Evolutionary conservation across 23 red algal species (phyloP).

Genomic region (Cyanidioschyzon merolae): DNA sequence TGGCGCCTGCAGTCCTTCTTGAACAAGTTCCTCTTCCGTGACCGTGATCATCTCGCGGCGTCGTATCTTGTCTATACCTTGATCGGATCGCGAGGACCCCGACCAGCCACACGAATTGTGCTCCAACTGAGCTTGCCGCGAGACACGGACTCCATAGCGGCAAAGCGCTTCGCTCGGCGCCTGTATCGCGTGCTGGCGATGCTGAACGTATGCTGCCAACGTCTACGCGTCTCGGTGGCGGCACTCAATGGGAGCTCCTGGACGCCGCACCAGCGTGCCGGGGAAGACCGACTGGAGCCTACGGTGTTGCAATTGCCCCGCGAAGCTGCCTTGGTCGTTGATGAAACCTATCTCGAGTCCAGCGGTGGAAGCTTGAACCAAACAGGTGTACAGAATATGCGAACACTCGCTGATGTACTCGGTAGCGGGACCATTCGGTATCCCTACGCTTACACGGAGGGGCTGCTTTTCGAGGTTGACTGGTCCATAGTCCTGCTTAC

Average conservation of each 20-base stretch:
- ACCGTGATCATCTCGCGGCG: neutral
- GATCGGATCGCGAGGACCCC: neutral
- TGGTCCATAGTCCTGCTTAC: neutral
- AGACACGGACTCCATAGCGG: neutral
- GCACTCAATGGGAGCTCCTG: neutral
- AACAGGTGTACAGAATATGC: neutral
- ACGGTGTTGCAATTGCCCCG: neutral
- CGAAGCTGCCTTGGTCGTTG: neutral
- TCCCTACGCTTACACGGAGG: neutral
- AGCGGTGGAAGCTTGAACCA: neutral
- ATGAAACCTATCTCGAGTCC: neutral
- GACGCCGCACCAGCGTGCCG: neutral
- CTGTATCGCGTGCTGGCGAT: neutral
- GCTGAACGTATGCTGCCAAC: neutral
- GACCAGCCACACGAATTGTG: neutral
- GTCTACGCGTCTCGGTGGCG: neutral
- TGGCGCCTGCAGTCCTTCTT: neutral
- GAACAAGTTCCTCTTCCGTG: neutral
- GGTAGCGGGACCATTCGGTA: neutral
- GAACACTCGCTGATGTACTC: neutral
- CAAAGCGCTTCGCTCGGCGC: neutral
- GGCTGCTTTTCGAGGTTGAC: neutral
- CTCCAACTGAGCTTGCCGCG: neutral
- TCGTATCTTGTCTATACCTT: neutral
- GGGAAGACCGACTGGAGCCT: neutral